phyloP scores from a whole-genome alignment of 495 filamentous ascomycete genomes.

The Pseudomonodictys pantanalensis region DNA sequence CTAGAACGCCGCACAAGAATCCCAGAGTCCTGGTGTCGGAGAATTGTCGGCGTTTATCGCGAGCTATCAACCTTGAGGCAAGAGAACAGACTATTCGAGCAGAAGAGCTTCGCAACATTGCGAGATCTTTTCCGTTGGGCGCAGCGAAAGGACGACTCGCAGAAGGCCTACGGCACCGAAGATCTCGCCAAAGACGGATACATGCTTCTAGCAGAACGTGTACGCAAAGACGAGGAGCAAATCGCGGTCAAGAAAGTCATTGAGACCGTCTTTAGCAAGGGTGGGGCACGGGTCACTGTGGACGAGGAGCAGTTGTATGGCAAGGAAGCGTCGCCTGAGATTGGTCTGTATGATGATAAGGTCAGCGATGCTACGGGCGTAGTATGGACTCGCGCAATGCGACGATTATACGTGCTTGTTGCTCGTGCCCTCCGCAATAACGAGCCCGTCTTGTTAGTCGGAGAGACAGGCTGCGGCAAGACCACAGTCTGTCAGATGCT shows the following conservation, averaged over 20 bases:
- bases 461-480: conserved; percentile 96
- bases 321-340: conserved; percentile 50
- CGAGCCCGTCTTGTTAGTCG: conserved; percentile 90
- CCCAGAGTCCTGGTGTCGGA: conserved; percentile 83
- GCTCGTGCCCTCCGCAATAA: conserved; percentile 81
- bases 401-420: conserved; percentile 80
- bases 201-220: conserved; percentile 92
- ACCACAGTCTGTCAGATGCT: conserved; percentile 94
- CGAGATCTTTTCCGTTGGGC: conserved; percentile 98
- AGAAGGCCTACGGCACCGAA: conserved; percentile 77
- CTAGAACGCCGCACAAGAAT: conserved; percentile 82
- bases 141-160: conserved; percentile 75
- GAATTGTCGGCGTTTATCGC: conserved; percentile 91
- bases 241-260: conserved; percentile 81
- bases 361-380: conserved; percentile 56
- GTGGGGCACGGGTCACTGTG: conserved; percentile 59
- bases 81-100: conserved; percentile 86
- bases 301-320: conserved; percentile 72
- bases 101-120: conserved; percentile 95
- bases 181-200: conserved; percentile 90
- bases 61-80: conserved; percentile 86
- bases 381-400: conserved; percentile 95
- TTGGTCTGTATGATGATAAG: conserved; percentile 50
- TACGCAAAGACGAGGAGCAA: conserved; percentile 85
- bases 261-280: conserved; percentile 75